phyloP scores from a whole-genome alignment of 345 rosid genomes.

The Acer yangbiense region DNA sequence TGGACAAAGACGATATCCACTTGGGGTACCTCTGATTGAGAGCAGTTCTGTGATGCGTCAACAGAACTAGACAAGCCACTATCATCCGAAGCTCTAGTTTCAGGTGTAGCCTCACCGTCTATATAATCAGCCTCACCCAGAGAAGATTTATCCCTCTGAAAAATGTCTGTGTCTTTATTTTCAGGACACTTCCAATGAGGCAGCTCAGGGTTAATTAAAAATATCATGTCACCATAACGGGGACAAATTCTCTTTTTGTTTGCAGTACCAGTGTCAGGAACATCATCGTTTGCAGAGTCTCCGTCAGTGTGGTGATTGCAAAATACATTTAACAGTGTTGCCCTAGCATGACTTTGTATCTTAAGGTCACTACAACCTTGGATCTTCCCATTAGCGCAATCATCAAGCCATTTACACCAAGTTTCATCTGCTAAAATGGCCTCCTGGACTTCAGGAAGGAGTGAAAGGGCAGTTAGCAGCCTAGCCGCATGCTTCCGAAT shows the following conservation, averaged over 20 bases:
- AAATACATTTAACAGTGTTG: constrained; percentile 66
- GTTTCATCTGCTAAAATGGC: constrained; percentile 62
- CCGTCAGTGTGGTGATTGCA: constrained; percentile 52
- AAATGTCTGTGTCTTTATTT: constrained; percentile 33
- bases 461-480: constrained; percentile 77
- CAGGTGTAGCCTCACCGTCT: constrained; percentile 23
- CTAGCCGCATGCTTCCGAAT: constrained; percentile 94
- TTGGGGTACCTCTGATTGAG: constrained; percentile 49
- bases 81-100: constrained; percentile 31
- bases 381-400: constrained; percentile 78
- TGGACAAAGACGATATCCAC: constrained; percentile 92
- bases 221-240: constrained; percentile 68
- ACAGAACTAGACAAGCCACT: constrained; percentile 33
- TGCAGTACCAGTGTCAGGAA: constrained; percentile 36
- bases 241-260: constrained; percentile 54
- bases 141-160: constrained; percentile 29
- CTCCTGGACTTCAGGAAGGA: constrained; percentile 77
- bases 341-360: constrained; percentile 88
- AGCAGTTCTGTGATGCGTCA: constrained; percentile 32
- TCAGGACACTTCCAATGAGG: constrained; percentile 81
- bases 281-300: constrained; percentile 32
- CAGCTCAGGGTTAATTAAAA: constrained; percentile 79
- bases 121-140: constrained; percentile 33
- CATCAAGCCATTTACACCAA: constrained; percentile 93
- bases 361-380: constrained; percentile 81